Conservation (phyloP, 2,329 filamentous ascomycete species). For the Juglanconis oblonga region DNA sequence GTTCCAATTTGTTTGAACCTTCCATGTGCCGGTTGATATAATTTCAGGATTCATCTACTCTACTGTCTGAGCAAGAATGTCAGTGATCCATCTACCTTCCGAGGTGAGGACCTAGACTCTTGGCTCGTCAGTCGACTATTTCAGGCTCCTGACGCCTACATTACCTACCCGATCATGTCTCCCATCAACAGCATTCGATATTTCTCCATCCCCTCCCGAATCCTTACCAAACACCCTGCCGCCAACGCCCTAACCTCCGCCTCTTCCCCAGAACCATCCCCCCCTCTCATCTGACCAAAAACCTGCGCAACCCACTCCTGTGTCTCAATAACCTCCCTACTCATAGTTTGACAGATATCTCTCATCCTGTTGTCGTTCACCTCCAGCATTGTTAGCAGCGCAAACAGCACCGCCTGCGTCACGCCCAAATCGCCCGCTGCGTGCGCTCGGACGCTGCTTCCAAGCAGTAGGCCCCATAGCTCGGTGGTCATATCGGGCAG, state of each 20-base stretch:
- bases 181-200: slow-evolving; percentile 77
- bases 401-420: slow-evolving; percentile 72
- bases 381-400: slow-evolving; percentile 76
- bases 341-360: slow-evolving; percentile 69
- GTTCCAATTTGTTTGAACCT: too few species aligned
- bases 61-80: too few species aligned
- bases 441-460: slow-evolving; percentile 54
- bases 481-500: slow-evolving; percentile 80
- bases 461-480: slow-evolving; percentile 77
- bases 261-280: slow-evolving; percentile 61
- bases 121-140: too few species aligned
- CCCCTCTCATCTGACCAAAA: slow-evolving; percentile 60
- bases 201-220: slow-evolving; percentile 78
- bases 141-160: neutral
- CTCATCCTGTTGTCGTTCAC: slow-evolving; percentile 72
- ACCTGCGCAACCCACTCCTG: slow-evolving; percentile 80
- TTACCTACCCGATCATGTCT: slow-evolving; percentile 47
- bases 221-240: slow-evolving; percentile 72
- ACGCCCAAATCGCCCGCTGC: slow-evolving; percentile 62
- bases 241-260: slow-evolving; percentile 76
- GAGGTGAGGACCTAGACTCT: too few species aligned
- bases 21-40: too few species aligned
- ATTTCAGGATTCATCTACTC: too few species aligned
- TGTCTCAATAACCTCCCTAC: slow-evolving; percentile 78
- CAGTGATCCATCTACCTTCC: too few species aligned